Evolutionary conservation across 306 rosid genomes (phyloP), one percentile per base, ranked within the genome.

Genomic region (Urtica urens): DNA sequence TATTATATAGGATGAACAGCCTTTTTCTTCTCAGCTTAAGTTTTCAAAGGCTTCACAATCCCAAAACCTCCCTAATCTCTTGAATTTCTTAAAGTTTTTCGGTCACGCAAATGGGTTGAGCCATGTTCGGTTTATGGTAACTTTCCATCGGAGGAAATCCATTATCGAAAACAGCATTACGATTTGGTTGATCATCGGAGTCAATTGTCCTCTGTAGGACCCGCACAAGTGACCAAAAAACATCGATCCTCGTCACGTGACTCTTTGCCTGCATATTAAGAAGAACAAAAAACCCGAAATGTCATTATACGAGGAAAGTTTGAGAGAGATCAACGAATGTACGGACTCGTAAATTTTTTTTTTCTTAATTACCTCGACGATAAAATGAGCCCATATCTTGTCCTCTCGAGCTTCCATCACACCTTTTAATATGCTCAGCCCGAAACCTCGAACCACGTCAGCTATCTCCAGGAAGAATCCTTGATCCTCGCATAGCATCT

Each of bases 331-430:
- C n/a, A n/a, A n/a, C n/a, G n/a, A n/a, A n/a, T n/a, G n/a, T n/a
- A n/a, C n/a, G n/a, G n/a, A n/a, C n/a, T n/a, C n/a, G n/a, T n/a
- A n/a, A n/a, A n/a, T n/a, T n/a, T n/a, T n/a, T n/a, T n/a, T n/a
- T n/a, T n/a, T n/a, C n/a, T n/a, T n/a, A n/a, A n/a, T 69, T 68
- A 83, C 97, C 97, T 84, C 90, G 33, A 78, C 93, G 11, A 79
- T 65, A 56, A 81, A 84, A 23, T 57, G 76, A 15, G 80, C 79
- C 95, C 96, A 88, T 50, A 83, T 67, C 56, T 88, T 88, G 18
- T 60, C 64, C 41, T 68, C 80, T 60, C 72, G 71, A 23, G 46
- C 27, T 55, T 88, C 86, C 87, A 88, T 84, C 58, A 54, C 68
- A 39, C 84, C 90, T 69, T 84, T 88, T 76, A 88, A 71, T 26